These are phyloP conservation scores for Friedmanniomyces endolithicus DNA, from an alignment of 495 filamentous ascomycete species.

Conservation along the genomic window DNA sequence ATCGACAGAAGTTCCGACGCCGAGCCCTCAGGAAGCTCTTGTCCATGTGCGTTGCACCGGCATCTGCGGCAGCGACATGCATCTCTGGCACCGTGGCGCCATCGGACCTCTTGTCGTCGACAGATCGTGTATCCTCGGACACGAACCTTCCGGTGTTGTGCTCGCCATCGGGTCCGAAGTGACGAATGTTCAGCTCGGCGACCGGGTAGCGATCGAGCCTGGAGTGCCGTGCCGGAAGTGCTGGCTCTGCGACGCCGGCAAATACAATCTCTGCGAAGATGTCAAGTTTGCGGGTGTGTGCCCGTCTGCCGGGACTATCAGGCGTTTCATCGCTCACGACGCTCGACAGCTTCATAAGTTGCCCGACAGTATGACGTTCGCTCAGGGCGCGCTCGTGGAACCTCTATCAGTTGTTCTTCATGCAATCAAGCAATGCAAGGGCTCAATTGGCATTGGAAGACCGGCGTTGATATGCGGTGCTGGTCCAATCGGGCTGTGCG, in stretches of 20 bases:
- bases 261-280: slow-evolving; percentile 40
- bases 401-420: slow-evolving; percentile 38
- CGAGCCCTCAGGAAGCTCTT: slow-evolving; percentile 3
- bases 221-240: slow-evolving; percentile 37
- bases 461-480: slow-evolving; percentile 37
- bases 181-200: slow-evolving; percentile 29
- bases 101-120: slow-evolving; percentile 37
- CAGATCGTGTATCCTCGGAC: slow-evolving; percentile 36
- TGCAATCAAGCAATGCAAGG: slow-evolving; percentile 10
- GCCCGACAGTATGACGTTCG: slow-evolving; percentile 33
- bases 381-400: slow-evolving; percentile 40
- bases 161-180: slow-evolving; percentile 36
- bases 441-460: slow-evolving; percentile 30
- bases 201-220: slow-evolving; percentile 40
- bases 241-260: slow-evolving; percentile 33
- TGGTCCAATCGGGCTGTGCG: slow-evolving; percentile 40
- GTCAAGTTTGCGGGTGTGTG: slow-evolving; percentile 45
- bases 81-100: slow-evolving; percentile 37
- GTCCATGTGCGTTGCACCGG: slow-evolving; percentile 11
- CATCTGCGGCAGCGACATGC: slow-evolving; percentile 25
- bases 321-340: slow-evolving; percentile 44
- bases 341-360: slow-evolving; percentile 39
- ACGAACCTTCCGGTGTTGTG: slow-evolving; percentile 39
- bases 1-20: slow-evolving; percentile 5
- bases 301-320: slow-evolving; percentile 45